These are phyloP conservation scores for Ustilago shanxiensis DNA, from an alignment of 1,284 basidiomycete genomes.

Conservation along the genomic window DNA sequence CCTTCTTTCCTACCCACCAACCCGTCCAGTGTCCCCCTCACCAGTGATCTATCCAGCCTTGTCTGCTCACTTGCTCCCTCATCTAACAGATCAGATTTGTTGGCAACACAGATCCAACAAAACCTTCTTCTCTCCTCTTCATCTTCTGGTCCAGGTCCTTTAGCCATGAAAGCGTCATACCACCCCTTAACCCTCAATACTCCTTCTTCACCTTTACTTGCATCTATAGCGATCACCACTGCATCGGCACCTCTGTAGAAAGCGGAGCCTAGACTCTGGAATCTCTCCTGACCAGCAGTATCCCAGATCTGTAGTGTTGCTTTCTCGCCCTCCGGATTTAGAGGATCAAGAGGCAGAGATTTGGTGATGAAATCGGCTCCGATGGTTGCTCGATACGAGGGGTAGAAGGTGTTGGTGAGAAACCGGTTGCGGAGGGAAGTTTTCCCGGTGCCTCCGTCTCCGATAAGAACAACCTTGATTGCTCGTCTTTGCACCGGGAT, in stretches of 20 bases:
- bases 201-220: constrained; percentile 16
- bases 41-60: constrained; percentile 12
- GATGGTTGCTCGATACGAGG: constrained; percentile 60
- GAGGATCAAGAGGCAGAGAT: constrained; percentile 33
- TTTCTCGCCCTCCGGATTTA: constrained; percentile 32
- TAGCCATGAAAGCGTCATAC: constrained; percentile 57
- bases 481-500: constrained; percentile 35
- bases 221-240: constrained; percentile 58
- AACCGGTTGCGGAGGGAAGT: constrained; percentile 57
- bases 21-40: constrained; percentile 27
- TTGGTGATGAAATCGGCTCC: constrained; percentile 65
- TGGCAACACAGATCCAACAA: constrained; percentile 62
- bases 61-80: no score
- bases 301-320: constrained; percentile 56
- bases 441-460: constrained; percentile 58
- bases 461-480: constrained; percentile 65
- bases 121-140: constrained; percentile 51
- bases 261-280: constrained; percentile 62
- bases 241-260: constrained; percentile 66
- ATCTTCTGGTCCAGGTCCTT: constrained; percentile 39
- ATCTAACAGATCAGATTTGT: constrained; percentile 53
- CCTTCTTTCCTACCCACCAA: constrained; percentile 18
- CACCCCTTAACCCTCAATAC: constrained; percentile 35
- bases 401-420: constrained; percentile 46
- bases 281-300: constrained; percentile 66